A percentile compares a stretch with the other conserved stretches of the same genome.
Evolutionary conservation across 805 yeast species (phyloP).

Genomic region (Yarrowia deformans): DNA sequence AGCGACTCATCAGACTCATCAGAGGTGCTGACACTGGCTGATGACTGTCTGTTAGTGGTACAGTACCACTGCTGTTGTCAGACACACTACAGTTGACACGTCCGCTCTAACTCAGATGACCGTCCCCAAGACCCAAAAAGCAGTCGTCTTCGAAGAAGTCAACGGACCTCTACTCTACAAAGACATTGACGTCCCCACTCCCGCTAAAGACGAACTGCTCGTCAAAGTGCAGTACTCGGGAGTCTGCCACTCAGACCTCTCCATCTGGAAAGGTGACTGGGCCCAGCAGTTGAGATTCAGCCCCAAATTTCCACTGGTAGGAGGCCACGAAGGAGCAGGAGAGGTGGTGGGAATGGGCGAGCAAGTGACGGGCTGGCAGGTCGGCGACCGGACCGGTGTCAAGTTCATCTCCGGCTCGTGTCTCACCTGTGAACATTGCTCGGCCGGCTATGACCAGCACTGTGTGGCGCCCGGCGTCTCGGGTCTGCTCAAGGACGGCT

Average conservation of each 20-base stretch:
- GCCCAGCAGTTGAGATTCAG: slow-evolving; percentile 89
- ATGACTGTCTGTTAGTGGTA: too few species aligned
- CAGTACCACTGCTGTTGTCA: too few species aligned
- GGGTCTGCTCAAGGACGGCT: slow-evolving; percentile 91
- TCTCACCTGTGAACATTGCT: slow-evolving; percentile 77
- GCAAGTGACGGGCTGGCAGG: slow-evolving; percentile 70
- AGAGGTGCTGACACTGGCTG: too few species aligned
- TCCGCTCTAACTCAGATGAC: background rate
- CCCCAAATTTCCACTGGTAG: slow-evolving; percentile 77
- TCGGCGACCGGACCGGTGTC: slow-evolving; percentile 83
- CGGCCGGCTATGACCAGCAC: slow-evolving; percentile 68
- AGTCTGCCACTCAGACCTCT: slow-evolving; percentile 93
- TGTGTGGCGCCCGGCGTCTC: slow-evolving; percentile 74
- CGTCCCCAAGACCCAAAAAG: slow-evolving; percentile 75
- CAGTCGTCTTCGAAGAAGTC: slow-evolving; percentile 68
- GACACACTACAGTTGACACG: too few species aligned
- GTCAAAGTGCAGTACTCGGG: slow-evolving; percentile 87
- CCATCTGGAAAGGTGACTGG: slow-evolving; percentile 95
- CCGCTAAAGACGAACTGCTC: slow-evolving; percentile 77
- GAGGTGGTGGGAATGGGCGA: slow-evolving; percentile 78
- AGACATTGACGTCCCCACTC: slow-evolving; percentile 81
- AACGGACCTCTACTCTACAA: slow-evolving; percentile 69
- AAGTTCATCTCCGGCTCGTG: slow-evolving; percentile 86
- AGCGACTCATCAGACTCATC: too few species aligned
- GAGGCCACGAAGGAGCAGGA: slow-evolving; percentile 93